These are phyloP conservation scores for Rhizopogon hawkerae DNA, from an alignment of 1,284 basidiomycete species.

Conservation along the genomic window DNA sequence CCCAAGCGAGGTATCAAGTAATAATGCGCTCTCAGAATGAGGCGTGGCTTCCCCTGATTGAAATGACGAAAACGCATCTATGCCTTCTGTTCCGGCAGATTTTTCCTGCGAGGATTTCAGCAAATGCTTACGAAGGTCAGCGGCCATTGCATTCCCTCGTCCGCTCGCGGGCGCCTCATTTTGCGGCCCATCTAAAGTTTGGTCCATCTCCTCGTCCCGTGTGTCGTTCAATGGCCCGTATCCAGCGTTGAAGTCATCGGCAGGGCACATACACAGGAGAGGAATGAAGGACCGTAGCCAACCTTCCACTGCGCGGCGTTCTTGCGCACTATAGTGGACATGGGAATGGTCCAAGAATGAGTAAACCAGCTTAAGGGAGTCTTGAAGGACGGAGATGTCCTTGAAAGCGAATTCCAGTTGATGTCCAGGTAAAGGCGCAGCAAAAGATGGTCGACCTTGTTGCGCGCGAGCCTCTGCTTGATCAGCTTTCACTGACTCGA, in stretches of 20 bases:
- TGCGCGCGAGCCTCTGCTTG: slow-evolving; percentile 50
- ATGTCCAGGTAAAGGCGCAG: slow-evolving; percentile 44
- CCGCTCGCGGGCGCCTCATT: slow-evolving; percentile 36
- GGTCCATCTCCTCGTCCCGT: slow-evolving; percentile 40
- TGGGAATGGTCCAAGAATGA: slow-evolving; percentile 84
- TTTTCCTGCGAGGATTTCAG: slow-evolving; percentile 63
- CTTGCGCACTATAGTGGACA: slow-evolving; percentile 64
- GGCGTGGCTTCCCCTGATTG: slow-evolving; percentile 14
- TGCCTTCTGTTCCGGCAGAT: slow-evolving; percentile 19
- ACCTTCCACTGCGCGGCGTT: slow-evolving; percentile 77
- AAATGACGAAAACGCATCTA: slow-evolving; percentile 3
- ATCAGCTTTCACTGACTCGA: slow-evolving; percentile 71
- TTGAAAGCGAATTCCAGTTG: slow-evolving; percentile 79
- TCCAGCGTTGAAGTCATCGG: slow-evolving; percentile 70
- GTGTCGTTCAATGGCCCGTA: slow-evolving; percentile 51
- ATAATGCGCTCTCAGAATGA: slow-evolving; percentile 28
- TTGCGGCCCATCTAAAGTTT: slow-evolving; percentile 36
- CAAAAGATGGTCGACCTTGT: slow-evolving; percentile 29
- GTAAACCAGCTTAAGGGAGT: slow-evolving; percentile 84
- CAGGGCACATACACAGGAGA: slow-evolving; percentile 68
- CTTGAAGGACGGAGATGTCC: slow-evolving; percentile 77
- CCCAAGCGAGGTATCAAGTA: slow-evolving; percentile 29
- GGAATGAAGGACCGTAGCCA: slow-evolving; percentile 86
- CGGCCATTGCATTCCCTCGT: slow-evolving; percentile 42
- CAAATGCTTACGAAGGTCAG: slow-evolving; percentile 71